Evolutionary conservation across 2,329 filamentous ascomycete species (phyloP).

Genomic region (Colletotrichum camelliae): DNA sequence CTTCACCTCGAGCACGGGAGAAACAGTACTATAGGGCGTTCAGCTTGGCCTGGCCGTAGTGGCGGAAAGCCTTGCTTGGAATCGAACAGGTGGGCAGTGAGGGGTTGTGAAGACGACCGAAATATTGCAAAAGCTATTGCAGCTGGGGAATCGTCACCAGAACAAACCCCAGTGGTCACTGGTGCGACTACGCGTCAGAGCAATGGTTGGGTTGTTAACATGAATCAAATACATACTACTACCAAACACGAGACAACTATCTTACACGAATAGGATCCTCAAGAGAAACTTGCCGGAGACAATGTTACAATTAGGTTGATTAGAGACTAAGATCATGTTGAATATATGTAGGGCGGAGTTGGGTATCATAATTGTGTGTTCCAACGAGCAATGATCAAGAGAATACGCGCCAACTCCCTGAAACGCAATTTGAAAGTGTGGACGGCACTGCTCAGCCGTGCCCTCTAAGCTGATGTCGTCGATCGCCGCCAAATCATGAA

Average conservation of each 20-base stretch:
- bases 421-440: constrained; percentile 2
- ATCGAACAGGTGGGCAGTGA: too few species aligned
- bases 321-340: constrained; percentile 3
- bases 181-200: too few species aligned
- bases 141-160: too few species aligned
- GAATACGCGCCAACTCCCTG: constrained; percentile 13
- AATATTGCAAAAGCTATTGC: too few species aligned
- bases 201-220: background rate
- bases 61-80: background rate
- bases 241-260: background rate
- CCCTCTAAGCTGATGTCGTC: constrained; percentile 48
- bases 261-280: background rate
- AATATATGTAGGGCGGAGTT: constrained; percentile 17
- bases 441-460: background rate
- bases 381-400: background rate
- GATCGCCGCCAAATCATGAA: constrained; percentile 70
- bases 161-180: too few species aligned
- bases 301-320: constrained; percentile 5
- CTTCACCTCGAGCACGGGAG: background rate
- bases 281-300: background rate
- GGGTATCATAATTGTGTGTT: constrained; percentile 21
- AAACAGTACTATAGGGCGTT: background rate
- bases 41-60: background rate
- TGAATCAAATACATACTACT: background rate
- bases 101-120: too few species aligned